Evolutionary conservation across 192 early-diverging fungal species (phyloP).

Genomic region (Gonapodya prolifera): DNA sequence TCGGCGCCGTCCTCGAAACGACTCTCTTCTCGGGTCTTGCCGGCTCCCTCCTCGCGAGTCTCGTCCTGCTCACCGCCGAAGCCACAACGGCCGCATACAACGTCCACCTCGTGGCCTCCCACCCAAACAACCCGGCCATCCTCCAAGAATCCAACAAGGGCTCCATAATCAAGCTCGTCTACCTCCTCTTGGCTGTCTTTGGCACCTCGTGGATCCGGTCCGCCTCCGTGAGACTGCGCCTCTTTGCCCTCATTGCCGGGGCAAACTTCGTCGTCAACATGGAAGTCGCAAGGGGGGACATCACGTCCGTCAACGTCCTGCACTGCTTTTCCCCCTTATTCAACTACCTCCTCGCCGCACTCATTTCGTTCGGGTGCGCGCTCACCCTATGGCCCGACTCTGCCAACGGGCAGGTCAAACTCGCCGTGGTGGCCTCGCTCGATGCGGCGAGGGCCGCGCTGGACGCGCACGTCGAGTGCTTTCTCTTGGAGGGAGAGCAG

Average conservation of each 20-base stretch:
- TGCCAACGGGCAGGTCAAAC: not conserved
- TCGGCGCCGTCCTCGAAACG: not conserved
- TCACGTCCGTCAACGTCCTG: not conserved
- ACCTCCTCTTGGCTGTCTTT: not conserved
- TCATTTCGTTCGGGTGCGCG: not conserved
- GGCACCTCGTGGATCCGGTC: not conserved
- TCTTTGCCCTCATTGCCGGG: not conserved
- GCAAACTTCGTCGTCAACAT: not conserved
- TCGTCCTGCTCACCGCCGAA: not conserved
- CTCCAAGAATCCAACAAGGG: not conserved
- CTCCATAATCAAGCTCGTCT: not conserved
- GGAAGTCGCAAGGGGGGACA: not conserved
- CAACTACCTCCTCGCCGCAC: not conserved
- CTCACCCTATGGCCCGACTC: not conserved
- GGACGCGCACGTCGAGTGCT: not conserved
- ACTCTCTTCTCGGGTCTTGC: not conserved
- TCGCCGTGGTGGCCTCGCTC: not conserved
- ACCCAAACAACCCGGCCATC: not conserved
- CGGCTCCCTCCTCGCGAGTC: not conserved
- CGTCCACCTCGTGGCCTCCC: not conserved
- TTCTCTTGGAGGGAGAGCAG: not conserved
- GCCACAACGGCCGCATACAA: not conserved
- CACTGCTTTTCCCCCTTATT: not conserved
- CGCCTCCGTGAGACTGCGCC: not conserved
- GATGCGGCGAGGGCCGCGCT: not conserved